Percentiles rank a stretch among this genome's conserved stretches.
phyloP scores from a whole-genome alignment of 768 basidiomycete species.

The Mycena venus region DNA sequence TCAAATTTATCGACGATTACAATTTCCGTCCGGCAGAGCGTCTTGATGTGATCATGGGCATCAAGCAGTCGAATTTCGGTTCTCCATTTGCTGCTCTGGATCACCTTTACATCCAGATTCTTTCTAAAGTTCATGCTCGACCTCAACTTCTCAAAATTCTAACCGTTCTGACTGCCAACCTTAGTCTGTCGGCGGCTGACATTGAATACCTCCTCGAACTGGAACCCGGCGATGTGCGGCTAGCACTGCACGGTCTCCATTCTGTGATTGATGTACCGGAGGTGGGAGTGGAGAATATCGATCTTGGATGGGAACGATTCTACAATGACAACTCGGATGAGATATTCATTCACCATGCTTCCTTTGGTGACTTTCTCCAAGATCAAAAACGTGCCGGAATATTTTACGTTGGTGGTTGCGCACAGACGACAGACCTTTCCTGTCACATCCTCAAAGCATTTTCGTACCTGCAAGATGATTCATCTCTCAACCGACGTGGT shows the following conservation, averaged over 20 bases:
- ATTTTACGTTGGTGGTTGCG: not conserved
- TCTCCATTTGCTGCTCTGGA: not conserved
- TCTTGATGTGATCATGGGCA: not conserved
- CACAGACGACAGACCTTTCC: not conserved
- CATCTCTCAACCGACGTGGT: no score
- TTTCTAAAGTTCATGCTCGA: not conserved
- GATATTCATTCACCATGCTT: not conserved
- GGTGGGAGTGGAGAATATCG: no score
- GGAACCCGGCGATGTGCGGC: not conserved
- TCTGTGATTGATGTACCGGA: not conserved
- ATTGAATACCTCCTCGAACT: not conserved
- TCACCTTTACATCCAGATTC: not conserved
- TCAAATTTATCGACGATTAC: not conserved
- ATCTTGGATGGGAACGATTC: no score
- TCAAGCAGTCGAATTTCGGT: no score
- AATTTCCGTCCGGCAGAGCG: not conserved
- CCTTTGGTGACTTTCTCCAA: not conserved
- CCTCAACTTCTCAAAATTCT: not conserved
- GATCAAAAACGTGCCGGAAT: not conserved
- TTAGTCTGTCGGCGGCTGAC: not conserved
- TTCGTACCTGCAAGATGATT: not conserved
- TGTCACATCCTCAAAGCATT: not conserved
- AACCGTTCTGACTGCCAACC: not conserved
- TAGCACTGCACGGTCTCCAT: not conserved
- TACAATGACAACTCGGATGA: no score